Conservation (phyloP, 768 basidiomycete species). For the Neoboletus subvelutipes region DNA sequence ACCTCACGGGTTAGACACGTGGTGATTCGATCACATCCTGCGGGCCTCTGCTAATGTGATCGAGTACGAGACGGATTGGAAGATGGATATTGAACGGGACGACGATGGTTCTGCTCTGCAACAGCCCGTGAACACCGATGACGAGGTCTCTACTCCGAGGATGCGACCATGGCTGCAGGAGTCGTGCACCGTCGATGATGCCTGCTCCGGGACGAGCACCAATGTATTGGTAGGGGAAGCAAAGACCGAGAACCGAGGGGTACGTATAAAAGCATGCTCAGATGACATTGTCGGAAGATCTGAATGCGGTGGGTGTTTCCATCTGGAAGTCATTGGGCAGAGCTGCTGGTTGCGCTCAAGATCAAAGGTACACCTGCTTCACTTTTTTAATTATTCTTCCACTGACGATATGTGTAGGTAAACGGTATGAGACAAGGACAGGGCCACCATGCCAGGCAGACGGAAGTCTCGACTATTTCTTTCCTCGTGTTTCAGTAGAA, state of each 20-base stretch:
- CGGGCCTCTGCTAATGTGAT: constrained; percentile 62
- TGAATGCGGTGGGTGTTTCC: constrained; percentile 72
- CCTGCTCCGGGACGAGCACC: constrained; percentile 29
- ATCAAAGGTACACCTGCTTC: constrained; percentile 53
- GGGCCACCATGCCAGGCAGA: constrained; percentile 68
- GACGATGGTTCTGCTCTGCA: constrained; percentile 35
- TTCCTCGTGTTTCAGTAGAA: too few relatives aligned
- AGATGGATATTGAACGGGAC: constrained; percentile 73
- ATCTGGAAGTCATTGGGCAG: constrained; percentile 64
- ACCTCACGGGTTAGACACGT: constrained; percentile 66
- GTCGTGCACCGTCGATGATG: constrained; percentile 41
- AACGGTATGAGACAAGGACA: too few relatives aligned
- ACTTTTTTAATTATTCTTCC: not conserved
- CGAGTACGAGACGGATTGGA: constrained; percentile 76
- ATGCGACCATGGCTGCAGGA: constrained; percentile 36
- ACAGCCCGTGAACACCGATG: constrained; percentile 34
- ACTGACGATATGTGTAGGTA: not conserved
- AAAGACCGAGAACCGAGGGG: constrained; percentile 52
- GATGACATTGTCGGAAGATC: constrained; percentile 37
- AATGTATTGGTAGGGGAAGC: constrained; percentile 23
- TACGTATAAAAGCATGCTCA: constrained; percentile 53
- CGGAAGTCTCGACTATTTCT: constrained; percentile 69
- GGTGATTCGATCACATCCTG: constrained; percentile 70
- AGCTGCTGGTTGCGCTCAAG: constrained; percentile 68
- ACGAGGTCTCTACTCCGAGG: constrained; percentile 31